These are phyloP conservation scores for Solanum infundibuliforme DNA, from an alignment of 257 asterid genomes.

Conservation along the genomic window DNA sequence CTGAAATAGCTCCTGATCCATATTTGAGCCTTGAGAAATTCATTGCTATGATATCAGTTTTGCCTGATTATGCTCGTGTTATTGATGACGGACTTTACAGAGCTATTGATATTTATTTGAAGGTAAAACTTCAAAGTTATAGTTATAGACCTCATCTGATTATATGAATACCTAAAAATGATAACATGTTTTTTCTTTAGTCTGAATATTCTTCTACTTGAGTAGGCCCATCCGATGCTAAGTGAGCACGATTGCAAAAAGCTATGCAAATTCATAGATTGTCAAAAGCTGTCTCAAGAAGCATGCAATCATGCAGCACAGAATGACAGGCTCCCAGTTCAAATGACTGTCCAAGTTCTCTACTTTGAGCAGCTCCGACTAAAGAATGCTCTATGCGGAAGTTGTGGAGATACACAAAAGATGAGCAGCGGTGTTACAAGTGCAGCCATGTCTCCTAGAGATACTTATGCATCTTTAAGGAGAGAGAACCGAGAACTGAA, in stretches of 20 bases:
- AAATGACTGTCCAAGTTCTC: constrained; percentile 44
- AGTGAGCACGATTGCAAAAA: constrained; percentile 41
- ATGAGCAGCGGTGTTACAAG: constrained; percentile 50
- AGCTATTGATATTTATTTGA: constrained; percentile 55
- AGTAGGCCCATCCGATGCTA: constrained; percentile 48
- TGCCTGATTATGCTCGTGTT: constrained; percentile 68
- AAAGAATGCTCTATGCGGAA: constrained; percentile 35
- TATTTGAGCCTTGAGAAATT: constrained; percentile 49
- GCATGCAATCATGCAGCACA: constrained; percentile 70
- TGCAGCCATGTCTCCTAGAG: constrained; percentile 52
- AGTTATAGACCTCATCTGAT: not conserved
- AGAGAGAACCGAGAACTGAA: constrained; percentile 59
- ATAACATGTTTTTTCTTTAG: not conserved
- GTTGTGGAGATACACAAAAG: constrained; percentile 42
- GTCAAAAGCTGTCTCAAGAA: constrained; percentile 59
- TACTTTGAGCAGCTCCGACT: constrained; percentile 49
- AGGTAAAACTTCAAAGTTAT: constrained; percentile 26
- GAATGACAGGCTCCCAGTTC: constrained; percentile 51
- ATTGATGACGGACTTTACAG: constrained; percentile 58
- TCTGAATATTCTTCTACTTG: not conserved
- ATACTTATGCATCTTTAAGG: constrained; percentile 45
- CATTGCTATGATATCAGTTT: constrained; percentile 33
- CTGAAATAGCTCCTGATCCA: constrained; percentile 66
- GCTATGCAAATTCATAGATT: constrained; percentile 50
- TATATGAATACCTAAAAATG: not conserved